These are phyloP conservation scores for Dictyostelium purpureum DNA, from an alignment of 78 protist genomes.

Conservation along the genomic window DNA sequence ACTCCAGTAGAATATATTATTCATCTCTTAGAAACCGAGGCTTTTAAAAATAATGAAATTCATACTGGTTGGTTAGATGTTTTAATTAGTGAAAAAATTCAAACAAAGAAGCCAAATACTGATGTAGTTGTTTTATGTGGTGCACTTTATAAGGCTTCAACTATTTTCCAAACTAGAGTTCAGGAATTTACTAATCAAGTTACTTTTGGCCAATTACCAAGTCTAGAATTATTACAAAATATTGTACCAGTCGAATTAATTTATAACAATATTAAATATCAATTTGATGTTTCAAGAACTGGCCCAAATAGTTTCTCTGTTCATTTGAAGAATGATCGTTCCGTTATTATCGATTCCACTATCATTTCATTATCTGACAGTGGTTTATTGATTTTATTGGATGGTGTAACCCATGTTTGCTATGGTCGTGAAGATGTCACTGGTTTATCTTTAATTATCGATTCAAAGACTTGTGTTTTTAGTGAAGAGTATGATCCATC, in stretches of 20 bases:
- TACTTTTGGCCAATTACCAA: slow-evolving; percentile 77
- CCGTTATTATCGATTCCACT: slow-evolving; percentile 31
- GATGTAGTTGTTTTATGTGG: slow-evolving; percentile 86
- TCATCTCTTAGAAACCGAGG: slow-evolving; percentile 87
- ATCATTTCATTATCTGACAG: slow-evolving; percentile 85
- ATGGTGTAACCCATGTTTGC: slow-evolving; percentile 77
- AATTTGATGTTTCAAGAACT: slow-evolving; percentile 24
- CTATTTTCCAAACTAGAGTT: not conserved
- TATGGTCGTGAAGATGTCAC: slow-evolving; percentile 78
- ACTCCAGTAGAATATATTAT: slow-evolving; percentile 93
- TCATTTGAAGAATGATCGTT: slow-evolving; percentile 40
- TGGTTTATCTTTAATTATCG: slow-evolving; percentile 86
- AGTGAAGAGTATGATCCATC: slow-evolving; percentile 95
- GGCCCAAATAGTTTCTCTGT: slow-evolving; percentile 65
- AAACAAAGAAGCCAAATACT: slow-evolving; percentile 47
- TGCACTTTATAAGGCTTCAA: slow-evolving; percentile 80
- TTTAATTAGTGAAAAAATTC: slow-evolving; percentile 32
- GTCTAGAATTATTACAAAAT: slow-evolving; percentile 43
- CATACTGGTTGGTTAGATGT: slow-evolving; percentile 96
- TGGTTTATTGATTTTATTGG: slow-evolving; percentile 83
- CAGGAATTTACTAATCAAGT: slow-evolving; percentile 46
- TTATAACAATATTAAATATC: slow-evolving; percentile 75
- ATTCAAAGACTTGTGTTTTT: slow-evolving; percentile 87
- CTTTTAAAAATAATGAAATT: slow-evolving; percentile 81
- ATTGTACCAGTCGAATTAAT: slow-evolving; percentile 69